phyloP scores from a whole-genome alignment of 768 basidiomycete genomes.

The Trametes cingulata region DNA sequence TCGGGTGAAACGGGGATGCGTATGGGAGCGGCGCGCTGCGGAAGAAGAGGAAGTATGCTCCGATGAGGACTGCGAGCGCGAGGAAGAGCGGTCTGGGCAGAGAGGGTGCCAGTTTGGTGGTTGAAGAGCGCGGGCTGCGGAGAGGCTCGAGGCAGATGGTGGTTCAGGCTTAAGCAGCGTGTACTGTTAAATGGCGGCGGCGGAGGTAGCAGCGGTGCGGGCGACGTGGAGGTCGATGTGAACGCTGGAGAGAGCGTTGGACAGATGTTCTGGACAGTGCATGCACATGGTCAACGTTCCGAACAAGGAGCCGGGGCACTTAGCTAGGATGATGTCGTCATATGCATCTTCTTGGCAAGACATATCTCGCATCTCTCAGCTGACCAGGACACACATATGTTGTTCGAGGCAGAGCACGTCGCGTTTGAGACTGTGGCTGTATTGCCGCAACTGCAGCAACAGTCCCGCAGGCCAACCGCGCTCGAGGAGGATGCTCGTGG shows the following conservation, averaged over 20 bases:
- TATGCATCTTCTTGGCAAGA: background rate
- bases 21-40: background rate
- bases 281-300: slow-evolving; percentile 2
- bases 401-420: no score
- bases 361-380: background rate
- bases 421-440: no score
- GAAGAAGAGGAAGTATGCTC: slow-evolving; percentile 12
- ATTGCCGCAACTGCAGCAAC: no score
- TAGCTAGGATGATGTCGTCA: background rate
- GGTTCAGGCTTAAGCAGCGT: background rate
- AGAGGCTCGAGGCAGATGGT: background rate
- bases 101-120: slow-evolving; percentile 11
- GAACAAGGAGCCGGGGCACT: background rate
- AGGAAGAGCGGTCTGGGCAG: slow-evolving; percentile 8
- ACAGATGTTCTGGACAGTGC: no score
- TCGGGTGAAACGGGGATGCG: background rate
- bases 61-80: slow-evolving; percentile 11
- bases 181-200: no score
- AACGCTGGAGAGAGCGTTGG: background rate
- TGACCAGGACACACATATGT: no score
- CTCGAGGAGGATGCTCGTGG: no score
- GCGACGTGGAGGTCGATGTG: background rate
- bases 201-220: no score
- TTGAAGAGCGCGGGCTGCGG: background rate
- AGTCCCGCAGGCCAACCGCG: no score